Percentiles rank a stretch among this genome's conserved stretches.
phyloP scores from a whole-genome alignment of 345 rosid genomes.

The Cardamine occulta region DNA sequence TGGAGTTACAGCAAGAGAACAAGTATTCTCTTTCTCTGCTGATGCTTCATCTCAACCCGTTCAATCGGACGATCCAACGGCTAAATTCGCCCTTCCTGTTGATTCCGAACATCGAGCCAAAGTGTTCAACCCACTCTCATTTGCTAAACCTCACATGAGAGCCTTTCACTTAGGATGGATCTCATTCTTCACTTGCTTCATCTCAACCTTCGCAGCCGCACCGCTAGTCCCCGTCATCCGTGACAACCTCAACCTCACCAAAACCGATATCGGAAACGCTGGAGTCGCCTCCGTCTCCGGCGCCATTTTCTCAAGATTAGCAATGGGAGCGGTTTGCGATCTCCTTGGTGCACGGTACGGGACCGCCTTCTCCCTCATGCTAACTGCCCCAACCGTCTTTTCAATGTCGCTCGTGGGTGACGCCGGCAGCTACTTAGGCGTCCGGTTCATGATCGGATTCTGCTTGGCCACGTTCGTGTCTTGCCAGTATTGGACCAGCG shows the following conservation, averaged over 20 bases:
- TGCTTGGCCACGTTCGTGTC: slow-evolving; percentile 89
- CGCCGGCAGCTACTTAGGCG: slow-evolving; percentile 65
- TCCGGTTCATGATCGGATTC: slow-evolving; percentile 87
- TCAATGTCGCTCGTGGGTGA: slow-evolving; percentile 70
- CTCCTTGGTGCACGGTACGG: slow-evolving; percentile 72
- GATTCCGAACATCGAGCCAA: slow-evolving; percentile 87
- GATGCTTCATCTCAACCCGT: slow-evolving; percentile 31
- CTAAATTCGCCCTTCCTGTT: slow-evolving; percentile 67
- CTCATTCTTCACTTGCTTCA: slow-evolving; percentile 83
- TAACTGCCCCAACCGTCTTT: slow-evolving; percentile 76
- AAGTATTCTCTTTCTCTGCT: slow-evolving; percentile 60
- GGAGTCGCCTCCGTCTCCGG: slow-evolving; percentile 90
- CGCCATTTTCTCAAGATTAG: slow-evolving; percentile 75
- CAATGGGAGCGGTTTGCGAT: slow-evolving; percentile 84
- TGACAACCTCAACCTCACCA: slow-evolving; percentile 73
- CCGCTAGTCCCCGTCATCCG: slow-evolving; percentile 83
- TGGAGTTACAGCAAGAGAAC: slow-evolving; percentile 68
- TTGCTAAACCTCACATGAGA: slow-evolving; percentile 82
- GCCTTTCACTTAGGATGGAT: slow-evolving; percentile 86
- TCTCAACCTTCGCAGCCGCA: slow-evolving; percentile 88
- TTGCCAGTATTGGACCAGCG: slow-evolving; percentile 87
- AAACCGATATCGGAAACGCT: slow-evolving; percentile 72
- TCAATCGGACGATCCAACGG: slow-evolving; percentile 39
- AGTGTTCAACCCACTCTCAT: slow-evolving; percentile 63
- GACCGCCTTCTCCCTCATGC: slow-evolving; percentile 75